These are phyloP conservation scores for Phytophthora nicotianae DNA, from an alignment of 352 stramenopile genomes.

Conservation along the genomic window DNA sequence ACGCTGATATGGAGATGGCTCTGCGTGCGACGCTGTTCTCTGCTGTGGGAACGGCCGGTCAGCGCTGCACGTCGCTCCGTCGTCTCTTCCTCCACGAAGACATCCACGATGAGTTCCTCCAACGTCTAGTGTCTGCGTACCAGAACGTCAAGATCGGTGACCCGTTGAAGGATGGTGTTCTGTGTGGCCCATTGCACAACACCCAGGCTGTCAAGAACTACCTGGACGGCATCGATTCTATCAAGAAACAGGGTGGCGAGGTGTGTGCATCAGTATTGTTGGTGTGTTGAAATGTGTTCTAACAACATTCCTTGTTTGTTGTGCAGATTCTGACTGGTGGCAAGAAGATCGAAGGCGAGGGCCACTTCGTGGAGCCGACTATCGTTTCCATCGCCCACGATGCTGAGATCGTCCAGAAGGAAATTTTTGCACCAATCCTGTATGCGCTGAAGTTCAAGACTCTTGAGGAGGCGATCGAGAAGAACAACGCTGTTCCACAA, in stretches of 20 bases:
- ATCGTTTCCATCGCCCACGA: conserved; percentile 86
- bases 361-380: conserved; percentile 93
- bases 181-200: conserved; percentile 84
- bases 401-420: conserved; percentile 88
- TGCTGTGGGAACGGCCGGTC: conserved; percentile 91
- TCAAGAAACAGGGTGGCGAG: conserved; percentile 88
- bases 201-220: conserved; percentile 88
- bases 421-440: conserved; percentile 92
- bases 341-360: conserved; percentile 76
- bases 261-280: conserved; percentile 22
- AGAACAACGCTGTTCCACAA: conserved; percentile 93
- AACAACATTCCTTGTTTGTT: conserved; percentile 15
- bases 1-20: conserved; percentile 92
- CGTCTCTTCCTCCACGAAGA: conserved; percentile 92
- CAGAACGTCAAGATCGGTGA: conserved; percentile 89
- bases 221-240: conserved; percentile 80
- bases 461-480: conserved; percentile 91
- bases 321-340: conserved; percentile 85
- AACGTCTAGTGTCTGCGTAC: conserved; percentile 86
- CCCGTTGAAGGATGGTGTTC: conserved; percentile 81
- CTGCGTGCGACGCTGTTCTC: conserved; percentile 91
- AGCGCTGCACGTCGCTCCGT: conserved; percentile 93
- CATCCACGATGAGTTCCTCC: conserved; percentile 91
- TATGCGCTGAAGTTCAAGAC: conserved; percentile 92
- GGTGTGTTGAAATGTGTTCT: conserved; percentile 4